Percentiles rank a stretch among this genome's conserved stretches.
Conservation (phyloP, 1,284 basidiomycete species). For the Sporisorium exsertum region DNA sequence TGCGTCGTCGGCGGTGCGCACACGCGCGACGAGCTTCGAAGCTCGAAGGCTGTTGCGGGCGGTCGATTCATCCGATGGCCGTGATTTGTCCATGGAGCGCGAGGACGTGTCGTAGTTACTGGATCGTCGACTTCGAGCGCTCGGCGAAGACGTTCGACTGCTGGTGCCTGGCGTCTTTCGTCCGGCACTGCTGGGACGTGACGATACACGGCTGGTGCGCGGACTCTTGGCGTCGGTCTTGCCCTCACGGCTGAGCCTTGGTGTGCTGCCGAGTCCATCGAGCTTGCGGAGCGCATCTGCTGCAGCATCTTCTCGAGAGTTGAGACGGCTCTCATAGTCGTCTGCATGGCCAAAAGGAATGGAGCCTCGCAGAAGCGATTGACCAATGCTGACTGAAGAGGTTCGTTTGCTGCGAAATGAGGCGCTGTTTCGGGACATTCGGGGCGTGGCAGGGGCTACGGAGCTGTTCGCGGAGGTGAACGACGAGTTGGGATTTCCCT, state of each 20-base stretch:
- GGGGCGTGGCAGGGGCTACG: slow-evolving; percentile 19
- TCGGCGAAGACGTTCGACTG: slow-evolving; percentile 51
- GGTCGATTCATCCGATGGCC: slow-evolving; percentile 20
- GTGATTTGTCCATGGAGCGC: slow-evolving; percentile 38
- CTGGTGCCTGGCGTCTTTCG: slow-evolving; percentile 43
- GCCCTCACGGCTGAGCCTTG: slow-evolving; percentile 50
- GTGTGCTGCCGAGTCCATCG: slow-evolving; percentile 82
- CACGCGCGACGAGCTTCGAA: slow-evolving; percentile 39
- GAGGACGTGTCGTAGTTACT: slow-evolving; percentile 44
- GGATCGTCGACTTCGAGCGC: slow-evolving; percentile 39
- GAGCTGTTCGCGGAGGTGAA: slow-evolving; percentile 6
- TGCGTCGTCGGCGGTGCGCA: slow-evolving; percentile 27
- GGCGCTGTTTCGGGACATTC: slow-evolving; percentile 33
- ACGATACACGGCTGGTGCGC: slow-evolving; percentile 43
- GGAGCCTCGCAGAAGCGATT: slow-evolving; percentile 64
- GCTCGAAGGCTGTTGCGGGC: slow-evolving; percentile 37
- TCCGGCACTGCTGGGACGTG: slow-evolving; percentile 53
- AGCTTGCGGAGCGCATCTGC: slow-evolving; percentile 91
- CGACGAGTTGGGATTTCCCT: slow-evolving; percentile 7
- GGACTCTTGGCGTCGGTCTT: slow-evolving; percentile 50
- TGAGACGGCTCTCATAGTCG: slow-evolving; percentile 48
- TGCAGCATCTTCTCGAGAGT: slow-evolving; percentile 79
- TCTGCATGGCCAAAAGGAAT: slow-evolving; percentile 55
- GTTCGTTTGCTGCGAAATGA: slow-evolving; percentile 47
- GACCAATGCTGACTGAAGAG: slow-evolving; percentile 72